phyloP scores from a whole-genome alignment of 192 early-diverging fungal species.

The Coemansia sp. region DNA sequence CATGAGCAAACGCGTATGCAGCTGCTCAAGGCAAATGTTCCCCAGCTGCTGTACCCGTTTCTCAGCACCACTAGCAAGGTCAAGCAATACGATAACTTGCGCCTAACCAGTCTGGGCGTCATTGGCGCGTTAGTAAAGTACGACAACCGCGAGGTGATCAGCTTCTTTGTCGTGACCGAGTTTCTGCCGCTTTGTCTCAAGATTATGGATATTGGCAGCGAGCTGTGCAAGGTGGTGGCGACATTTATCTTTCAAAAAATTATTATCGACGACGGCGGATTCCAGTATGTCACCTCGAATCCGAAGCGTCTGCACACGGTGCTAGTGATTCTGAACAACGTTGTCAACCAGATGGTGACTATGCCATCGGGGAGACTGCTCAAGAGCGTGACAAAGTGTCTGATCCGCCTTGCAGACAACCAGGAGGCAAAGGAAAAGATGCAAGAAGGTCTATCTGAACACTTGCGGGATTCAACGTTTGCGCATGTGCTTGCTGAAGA shows the following conservation, averaged over 20 bases:
- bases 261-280: slow-evolving; percentile 87
- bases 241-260: slow-evolving; percentile 99
- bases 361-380: slow-evolving; percentile 80
- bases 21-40: slow-evolving; percentile 80
- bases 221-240: slow-evolving; percentile 97
- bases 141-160: slow-evolving; percentile 94
- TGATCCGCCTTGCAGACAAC: slow-evolving; percentile 90
- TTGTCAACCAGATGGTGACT: slow-evolving; percentile 89
- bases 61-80: slow-evolving; percentile 94
- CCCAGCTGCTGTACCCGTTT: slow-evolving; percentile 96
- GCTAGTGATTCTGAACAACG: slow-evolving; percentile 88
- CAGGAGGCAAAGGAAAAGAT: slow-evolving; percentile 87
- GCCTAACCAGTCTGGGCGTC: slow-evolving; percentile 90
- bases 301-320: slow-evolving; percentile 87
- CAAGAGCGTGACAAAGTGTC: slow-evolving; percentile 93
- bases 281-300: slow-evolving; percentile 58
- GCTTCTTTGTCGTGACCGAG: slow-evolving; percentile 92
- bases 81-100: slow-evolving; percentile 93
- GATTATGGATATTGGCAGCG: slow-evolving; percentile 97
- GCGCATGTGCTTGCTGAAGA: slow-evolving; percentile 83
- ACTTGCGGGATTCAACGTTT: slow-evolving; percentile 86
- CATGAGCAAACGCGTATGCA: slow-evolving; percentile 84
- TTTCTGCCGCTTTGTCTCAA: slow-evolving; percentile 97
- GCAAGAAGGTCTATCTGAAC: slow-evolving; percentile 86
- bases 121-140: slow-evolving; percentile 98